phyloP scores from a whole-genome alignment of 2,329 filamentous ascomycete genomes.

The Clonostachys byssicola region DNA sequence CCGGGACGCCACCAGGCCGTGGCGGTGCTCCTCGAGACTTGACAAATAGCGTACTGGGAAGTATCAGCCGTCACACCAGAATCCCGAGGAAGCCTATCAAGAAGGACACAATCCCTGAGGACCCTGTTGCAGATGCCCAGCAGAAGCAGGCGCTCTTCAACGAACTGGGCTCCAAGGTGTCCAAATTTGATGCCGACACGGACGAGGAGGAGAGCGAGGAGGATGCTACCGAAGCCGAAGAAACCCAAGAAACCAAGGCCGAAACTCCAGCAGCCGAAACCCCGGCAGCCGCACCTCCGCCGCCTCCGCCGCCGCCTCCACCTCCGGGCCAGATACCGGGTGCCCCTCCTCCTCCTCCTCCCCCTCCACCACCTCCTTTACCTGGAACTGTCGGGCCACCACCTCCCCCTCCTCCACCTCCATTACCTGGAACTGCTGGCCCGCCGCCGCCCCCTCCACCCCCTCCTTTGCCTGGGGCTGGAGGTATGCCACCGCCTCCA shows the following conservation, averaged over 20 bases:
- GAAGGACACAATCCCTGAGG: conserved; percentile 17
- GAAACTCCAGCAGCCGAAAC: no score
- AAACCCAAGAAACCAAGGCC: no score
- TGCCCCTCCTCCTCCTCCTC: conserved; percentile 37
- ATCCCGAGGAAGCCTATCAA: conserved; percentile 51
- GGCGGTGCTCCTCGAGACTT: conserved; percentile 58
- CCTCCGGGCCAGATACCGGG: conserved; percentile 7
- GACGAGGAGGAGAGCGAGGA: conserved; percentile 52
- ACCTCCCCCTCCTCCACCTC: conserved; percentile 44
- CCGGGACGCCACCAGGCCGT: conserved; percentile 39
- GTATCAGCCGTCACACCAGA: conserved; percentile 58
- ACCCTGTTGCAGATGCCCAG: conserved; percentile 43
- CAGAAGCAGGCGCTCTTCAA: conserved; percentile 59
- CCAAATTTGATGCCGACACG: conserved; percentile 69
- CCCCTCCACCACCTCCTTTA: conserved; percentile 42
- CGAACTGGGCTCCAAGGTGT: conserved; percentile 74
- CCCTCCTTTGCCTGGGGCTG: conserved; percentile 27
- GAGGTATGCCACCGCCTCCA: conserved; percentile 28
- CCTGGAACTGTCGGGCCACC: conserved; percentile 35
- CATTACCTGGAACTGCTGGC: conserved; percentile 24
- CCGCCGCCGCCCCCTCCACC: conserved; percentile 31
- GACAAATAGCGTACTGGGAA: conserved; percentile 70
- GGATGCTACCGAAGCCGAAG: no score
- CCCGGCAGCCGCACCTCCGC: no score
- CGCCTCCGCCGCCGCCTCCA: no score